These are phyloP conservation scores for Pinus albicaulis DNA, from an alignment of 75 land plant species.

Conservation along the genomic window DNA sequence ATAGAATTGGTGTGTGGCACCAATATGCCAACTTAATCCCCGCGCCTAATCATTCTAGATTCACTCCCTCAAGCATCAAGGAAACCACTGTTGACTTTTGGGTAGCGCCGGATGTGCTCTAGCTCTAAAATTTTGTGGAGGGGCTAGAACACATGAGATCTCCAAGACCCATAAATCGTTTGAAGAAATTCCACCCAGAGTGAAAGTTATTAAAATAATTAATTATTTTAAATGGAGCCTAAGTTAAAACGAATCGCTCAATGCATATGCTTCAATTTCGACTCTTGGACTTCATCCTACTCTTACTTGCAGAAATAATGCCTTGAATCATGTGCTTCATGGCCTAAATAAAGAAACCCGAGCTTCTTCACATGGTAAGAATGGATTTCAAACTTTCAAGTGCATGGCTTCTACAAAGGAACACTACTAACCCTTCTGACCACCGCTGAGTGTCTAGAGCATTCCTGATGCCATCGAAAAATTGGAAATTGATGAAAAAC, in stretches of 20 bases:
- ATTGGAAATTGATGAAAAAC: conserved; percentile 35
- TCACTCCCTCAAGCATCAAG: conserved; percentile 73
- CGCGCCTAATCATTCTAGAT: conserved; percentile 51
- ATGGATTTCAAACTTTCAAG: not conserved
- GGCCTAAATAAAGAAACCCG: not conserved
- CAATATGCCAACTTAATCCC: conserved; percentile 74
- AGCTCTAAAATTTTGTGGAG: too few relatives aligned
- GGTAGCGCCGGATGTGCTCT: too few relatives aligned
- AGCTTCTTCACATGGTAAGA: not conserved
- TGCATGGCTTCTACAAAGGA: conserved; percentile 16
- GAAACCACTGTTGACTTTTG: too few relatives aligned
- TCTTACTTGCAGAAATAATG: not conserved
- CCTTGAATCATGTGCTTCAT: not conserved
- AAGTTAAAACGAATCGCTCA: too few relatives aligned
- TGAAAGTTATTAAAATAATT: too few relatives aligned
- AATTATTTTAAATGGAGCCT: too few relatives aligned
- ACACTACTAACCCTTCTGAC: conserved; percentile 93
- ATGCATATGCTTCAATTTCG: not conserved
- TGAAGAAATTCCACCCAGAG: too few relatives aligned
- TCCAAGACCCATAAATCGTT: too few relatives aligned
- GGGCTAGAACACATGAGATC: too few relatives aligned
- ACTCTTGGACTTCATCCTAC: not conserved
- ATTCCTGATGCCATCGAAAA: conserved; percentile 35
- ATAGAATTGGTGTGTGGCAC: conserved; percentile 86
- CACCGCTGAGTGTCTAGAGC: conserved; percentile 41